These are phyloP conservation scores for Chaetomium tenue DNA, from an alignment of 495 filamentous ascomycete species.

Conservation along the genomic window DNA sequence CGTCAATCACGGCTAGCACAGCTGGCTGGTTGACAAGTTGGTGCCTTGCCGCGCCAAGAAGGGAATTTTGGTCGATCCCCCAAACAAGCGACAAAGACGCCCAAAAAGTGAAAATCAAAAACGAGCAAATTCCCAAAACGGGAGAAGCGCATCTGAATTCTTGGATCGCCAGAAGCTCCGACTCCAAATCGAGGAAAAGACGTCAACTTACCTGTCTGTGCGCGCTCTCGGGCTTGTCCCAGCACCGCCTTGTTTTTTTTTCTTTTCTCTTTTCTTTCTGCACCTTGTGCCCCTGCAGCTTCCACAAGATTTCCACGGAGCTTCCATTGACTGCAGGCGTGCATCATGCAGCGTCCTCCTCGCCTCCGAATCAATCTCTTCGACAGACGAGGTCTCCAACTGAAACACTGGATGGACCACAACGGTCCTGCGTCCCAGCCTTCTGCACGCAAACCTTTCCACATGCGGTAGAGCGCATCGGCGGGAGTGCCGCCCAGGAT, in stretches of 20 bases:
- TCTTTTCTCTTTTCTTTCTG: not conserved
- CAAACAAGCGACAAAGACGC: constrained; percentile 19
- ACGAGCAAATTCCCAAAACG: constrained; percentile 17
- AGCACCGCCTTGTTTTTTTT: not conserved
- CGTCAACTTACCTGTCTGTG: not conserved
- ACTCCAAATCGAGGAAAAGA: not conserved
- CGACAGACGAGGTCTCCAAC: not conserved
- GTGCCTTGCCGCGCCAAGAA: constrained; percentile 23
- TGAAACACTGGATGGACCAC: constrained; percentile 13
- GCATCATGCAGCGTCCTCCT: constrained; percentile 12
- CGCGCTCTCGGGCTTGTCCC: not conserved
- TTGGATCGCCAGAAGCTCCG: constrained; percentile 14
- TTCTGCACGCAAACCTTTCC: constrained; percentile 14
- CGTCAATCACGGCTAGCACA: too few relatives aligned
- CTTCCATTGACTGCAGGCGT: constrained; percentile 7
- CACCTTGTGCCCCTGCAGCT: not conserved
- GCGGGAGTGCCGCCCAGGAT: constrained; percentile 7
- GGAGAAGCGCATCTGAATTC: constrained; percentile 10
- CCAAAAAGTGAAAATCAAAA: constrained; percentile 17
- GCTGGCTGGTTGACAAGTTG: not conserved
- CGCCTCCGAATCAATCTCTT: constrained; percentile 4
- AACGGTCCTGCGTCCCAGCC: constrained; percentile 3
- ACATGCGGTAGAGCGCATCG: constrained; percentile 15
- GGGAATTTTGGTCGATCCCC: constrained; percentile 16
- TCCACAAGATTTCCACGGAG: not conserved